phyloP scores from a whole-genome alignment of 805 yeast species.

The Candida tibetensis region DNA sequence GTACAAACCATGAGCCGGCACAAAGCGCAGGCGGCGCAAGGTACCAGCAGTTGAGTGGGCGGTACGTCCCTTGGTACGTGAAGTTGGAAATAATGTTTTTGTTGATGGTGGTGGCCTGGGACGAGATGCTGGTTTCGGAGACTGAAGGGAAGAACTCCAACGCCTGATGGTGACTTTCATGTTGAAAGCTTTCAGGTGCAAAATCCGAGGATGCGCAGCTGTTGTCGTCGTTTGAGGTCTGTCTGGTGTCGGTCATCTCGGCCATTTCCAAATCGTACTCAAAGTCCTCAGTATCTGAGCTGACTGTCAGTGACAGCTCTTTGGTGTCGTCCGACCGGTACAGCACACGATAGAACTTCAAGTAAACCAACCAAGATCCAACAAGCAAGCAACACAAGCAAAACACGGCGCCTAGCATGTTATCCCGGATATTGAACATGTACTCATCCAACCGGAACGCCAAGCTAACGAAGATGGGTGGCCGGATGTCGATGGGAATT shows the following conservation, averaged over 20 bases:
- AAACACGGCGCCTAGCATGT: slow-evolving; percentile 5
- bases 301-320: no score
- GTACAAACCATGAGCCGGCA: slow-evolving; percentile 44
- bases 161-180: slow-evolving; percentile 6
- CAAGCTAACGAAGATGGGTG: slow-evolving; percentile 48
- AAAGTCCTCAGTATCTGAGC: no score
- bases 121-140: slow-evolving; percentile 4
- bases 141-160: slow-evolving; percentile 7
- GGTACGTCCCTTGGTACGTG: slow-evolving; percentile 3
- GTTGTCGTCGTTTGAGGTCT: no score
- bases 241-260: no score
- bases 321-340: no score
- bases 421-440: slow-evolving; percentile 25
- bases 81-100: neutral
- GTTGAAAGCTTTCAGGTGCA: slow-evolving; percentile 12
- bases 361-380: slow-evolving; percentile 11
- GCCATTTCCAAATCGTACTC: no score
- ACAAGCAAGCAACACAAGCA: slow-evolving; percentile 1
- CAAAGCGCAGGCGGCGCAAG: slow-evolving; percentile 40
- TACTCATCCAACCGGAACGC: slow-evolving; percentile 43
- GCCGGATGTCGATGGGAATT: slow-evolving; percentile 55
- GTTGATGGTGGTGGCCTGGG: slow-evolving; percentile 7
- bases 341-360: slow-evolving; percentile 8
- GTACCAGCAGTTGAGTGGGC: slow-evolving; percentile 22
- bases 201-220: no score